A percentile compares a stretch with the other conserved stretches of the same genome.
Conservation (phyloP, 306 rosid genomes). For the Senna tora region DNA sequence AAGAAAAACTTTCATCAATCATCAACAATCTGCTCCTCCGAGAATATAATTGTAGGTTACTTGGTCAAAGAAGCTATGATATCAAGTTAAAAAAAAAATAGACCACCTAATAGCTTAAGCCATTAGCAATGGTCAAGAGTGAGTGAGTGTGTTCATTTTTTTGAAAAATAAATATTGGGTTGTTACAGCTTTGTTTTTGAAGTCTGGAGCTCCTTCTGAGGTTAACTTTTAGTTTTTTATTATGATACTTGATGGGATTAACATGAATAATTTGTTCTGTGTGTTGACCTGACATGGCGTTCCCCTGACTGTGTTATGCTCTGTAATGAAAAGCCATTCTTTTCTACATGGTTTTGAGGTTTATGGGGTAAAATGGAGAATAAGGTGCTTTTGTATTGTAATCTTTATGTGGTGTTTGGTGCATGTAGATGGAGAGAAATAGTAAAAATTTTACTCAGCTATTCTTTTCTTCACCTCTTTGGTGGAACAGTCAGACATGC, state of each 20-base stretch:
- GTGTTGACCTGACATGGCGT: not conserved
- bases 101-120: not conserved
- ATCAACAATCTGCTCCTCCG: not conserved
- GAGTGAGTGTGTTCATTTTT: not conserved
- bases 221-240: not conserved
- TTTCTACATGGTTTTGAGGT: constrained; percentile 2
- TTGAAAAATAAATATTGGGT: not conserved
- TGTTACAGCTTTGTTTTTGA: not conserved
- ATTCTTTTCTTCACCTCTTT: not conserved
- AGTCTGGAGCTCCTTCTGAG: not conserved
- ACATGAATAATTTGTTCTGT: not conserved
- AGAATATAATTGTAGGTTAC: constrained; percentile 4
- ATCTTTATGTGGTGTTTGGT: not conserved
- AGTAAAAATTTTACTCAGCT: not conserved
- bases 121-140: not conserved
- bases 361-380: not conserved
- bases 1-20: constrained; percentile 10
- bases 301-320: not conserved
- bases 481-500: not conserved
- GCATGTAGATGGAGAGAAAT: constrained; percentile 12
- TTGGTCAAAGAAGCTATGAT: constrained; percentile 17
- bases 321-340: not conserved
- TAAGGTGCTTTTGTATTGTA: not conserved
- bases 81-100: constrained; percentile 17
- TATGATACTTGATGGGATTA: not conserved